Evolutionary conservation across 2,329 filamentous ascomycete genomes (phyloP), one percentile per base, ranked within the genome.

Genomic region (Aspergillus puulaauensis): DNA sequence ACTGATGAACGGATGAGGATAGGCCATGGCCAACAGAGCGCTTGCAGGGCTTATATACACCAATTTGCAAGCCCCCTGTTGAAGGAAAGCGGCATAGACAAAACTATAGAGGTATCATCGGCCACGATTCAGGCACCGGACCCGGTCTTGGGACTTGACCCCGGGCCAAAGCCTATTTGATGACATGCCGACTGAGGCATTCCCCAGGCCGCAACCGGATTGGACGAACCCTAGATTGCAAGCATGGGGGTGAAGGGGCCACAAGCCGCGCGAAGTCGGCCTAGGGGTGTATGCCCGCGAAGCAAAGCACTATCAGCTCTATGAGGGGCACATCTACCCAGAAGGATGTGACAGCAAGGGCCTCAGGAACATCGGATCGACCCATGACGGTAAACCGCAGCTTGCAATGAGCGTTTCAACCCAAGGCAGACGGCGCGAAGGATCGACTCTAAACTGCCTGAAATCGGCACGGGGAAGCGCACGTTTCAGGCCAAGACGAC

Each of bases 101-200:
- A 54, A 58, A 55, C 40, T 23, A 24, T 45, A 56, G 24, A 47
- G 12, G 61, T 64, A 58, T 62, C 64, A 62, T 60, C 63, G 56
- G 63, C 57, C 61, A 64, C 55, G 56, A 61, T 64, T 51, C 61
- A 64, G 49, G 64, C 68, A 71, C 64, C 68, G 39, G 69, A 70
- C 64, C 60, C 51, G 61, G 58, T 63, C 64, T 65, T 64, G 63
- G 56, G 65, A 65, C 63, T 52, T 31, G 7, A 53, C 15, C 4
- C 23, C 14, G 23, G 35, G 35, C 27, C 35, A 37, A 37, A 37
- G 35, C 15, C 35, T 37, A 37, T 15, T 37, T 19, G 14, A 24
- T 47, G 37, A 24, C 44, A 54, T 49, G 44, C 35, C 52, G 23
- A 54, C n/a, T 27, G 44, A 12, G 19, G 27, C 8, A 37, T 17